phyloP scores from a whole-genome alignment of 306 rosid genomes.

The Quercus berberidifolia region DNA sequence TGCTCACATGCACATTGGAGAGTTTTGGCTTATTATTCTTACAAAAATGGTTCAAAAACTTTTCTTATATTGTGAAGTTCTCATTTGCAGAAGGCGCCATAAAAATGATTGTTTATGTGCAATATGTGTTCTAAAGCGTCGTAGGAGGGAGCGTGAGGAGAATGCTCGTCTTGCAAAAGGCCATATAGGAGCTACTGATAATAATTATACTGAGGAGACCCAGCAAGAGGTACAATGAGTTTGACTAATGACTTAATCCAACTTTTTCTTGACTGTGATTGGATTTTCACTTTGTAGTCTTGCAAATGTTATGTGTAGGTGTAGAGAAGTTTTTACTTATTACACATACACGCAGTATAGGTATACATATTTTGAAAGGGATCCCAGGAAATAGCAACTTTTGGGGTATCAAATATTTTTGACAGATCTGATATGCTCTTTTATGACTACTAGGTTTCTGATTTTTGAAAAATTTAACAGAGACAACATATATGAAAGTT shows the following conservation, averaged over 20 bases:
- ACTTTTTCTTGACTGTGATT: background rate
- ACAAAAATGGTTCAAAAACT: background rate
- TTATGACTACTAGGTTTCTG: slow-evolving; percentile 4
- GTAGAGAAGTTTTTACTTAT: background rate
- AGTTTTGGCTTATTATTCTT: background rate
- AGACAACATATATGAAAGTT: background rate
- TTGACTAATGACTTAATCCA: slow-evolving; percentile 11
- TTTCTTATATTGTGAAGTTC: slow-evolving; percentile 8
- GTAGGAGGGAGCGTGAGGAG: slow-evolving; percentile 93
- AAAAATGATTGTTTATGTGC: slow-evolving; percentile 93
- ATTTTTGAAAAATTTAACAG: background rate
- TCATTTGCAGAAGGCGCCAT: slow-evolving; percentile 83
- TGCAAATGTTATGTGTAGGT: background rate
- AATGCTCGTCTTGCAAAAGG: slow-evolving; percentile 62
- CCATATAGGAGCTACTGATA: slow-evolving; percentile 43
- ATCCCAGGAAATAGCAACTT: slow-evolving; percentile 4
- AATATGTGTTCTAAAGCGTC: slow-evolving; percentile 86
- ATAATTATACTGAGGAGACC: slow-evolving; percentile 45
- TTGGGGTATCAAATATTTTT: background rate
- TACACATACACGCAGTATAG: background rate
- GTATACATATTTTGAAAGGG: background rate
- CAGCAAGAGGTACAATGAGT: slow-evolving; percentile 59
- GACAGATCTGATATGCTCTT: slow-evolving; percentile 10
- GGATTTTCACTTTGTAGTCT: background rate
- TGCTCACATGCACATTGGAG: no score